Evolutionary conservation across 2,329 filamentous ascomycete species (phyloP).

Genomic region (Cercospora nicotianae): DNA sequence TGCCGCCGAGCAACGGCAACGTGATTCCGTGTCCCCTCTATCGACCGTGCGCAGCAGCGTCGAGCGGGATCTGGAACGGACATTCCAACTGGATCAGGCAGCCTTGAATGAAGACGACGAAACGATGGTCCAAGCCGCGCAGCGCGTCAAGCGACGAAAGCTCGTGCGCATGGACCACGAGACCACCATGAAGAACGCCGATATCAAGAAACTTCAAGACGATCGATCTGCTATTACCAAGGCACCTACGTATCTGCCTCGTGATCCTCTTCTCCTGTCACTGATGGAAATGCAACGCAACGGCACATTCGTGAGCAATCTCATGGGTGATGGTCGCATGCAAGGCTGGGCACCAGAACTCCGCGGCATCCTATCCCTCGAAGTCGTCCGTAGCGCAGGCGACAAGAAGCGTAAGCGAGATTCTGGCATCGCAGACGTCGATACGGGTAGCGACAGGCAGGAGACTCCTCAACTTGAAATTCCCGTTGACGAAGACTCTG

Average conservation of each 20-base stretch:
- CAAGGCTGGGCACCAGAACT: constrained; percentile 88
- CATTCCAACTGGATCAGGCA: constrained; percentile 44
- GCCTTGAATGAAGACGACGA: constrained; percentile 45
- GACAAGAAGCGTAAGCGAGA: constrained; percentile 94
- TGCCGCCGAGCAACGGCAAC: constrained; percentile 40
- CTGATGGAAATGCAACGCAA: constrained; percentile 90
- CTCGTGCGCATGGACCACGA: constrained; percentile 78
- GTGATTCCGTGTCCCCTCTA: constrained; percentile 55
- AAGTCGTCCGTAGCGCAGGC: constrained; percentile 71
- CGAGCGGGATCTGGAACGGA: constrained; percentile 65
- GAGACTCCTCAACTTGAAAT: constrained; percentile 35
- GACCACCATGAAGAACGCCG: constrained; percentile 71
- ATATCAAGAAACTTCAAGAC: constrained; percentile 83
- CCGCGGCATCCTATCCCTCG: constrained; percentile 84
- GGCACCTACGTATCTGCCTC: constrained; percentile 76
- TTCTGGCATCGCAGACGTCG: constrained; percentile 75
- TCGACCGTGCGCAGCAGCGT: constrained; percentile 55
- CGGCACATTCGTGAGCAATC: constrained; percentile 83
- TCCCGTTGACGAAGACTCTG: constrained; percentile 37
- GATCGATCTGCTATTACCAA: constrained; percentile 86
- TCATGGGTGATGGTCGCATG: constrained; percentile 74
- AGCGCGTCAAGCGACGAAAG: constrained; percentile 76
- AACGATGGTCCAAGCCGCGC: constrained; percentile 60
- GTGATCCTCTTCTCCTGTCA: constrained; percentile 81
- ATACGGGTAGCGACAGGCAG: constrained; percentile 49